These are phyloP conservation scores for Xylaria intraflava DNA, from an alignment of 495 filamentous ascomycete species.

Conservation along the genomic window DNA sequence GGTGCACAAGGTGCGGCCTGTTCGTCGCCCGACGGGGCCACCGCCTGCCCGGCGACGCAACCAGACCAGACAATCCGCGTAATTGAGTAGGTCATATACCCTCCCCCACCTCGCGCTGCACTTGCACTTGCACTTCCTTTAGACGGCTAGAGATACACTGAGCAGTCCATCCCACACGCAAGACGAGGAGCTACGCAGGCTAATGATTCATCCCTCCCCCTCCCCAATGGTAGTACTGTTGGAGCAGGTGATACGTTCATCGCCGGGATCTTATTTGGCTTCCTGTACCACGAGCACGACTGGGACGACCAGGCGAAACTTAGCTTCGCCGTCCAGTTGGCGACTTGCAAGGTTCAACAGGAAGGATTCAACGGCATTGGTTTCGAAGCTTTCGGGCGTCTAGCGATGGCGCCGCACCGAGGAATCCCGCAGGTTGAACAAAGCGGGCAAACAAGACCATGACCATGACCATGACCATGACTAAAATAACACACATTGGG, in stretches of 20 bases:
- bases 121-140: neutral
- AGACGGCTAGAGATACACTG: neutral
- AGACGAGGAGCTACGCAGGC: slow-evolving; percentile 8
- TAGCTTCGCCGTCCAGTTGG: slow-evolving; percentile 57
- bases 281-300: slow-evolving; percentile 44
- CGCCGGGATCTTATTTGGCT: slow-evolving; percentile 60
- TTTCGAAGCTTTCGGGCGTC: slow-evolving; percentile 18
- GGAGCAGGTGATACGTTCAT: slow-evolving; percentile 73
- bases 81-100: slow-evolving; percentile 53
- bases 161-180: slow-evolving; percentile 2
- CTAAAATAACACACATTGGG: neutral
- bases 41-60: slow-evolving; percentile 40
- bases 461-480: neutral
- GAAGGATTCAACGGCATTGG: slow-evolving; percentile 58
- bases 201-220: too few relatives aligned
- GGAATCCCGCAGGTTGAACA: slow-evolving; percentile 5
- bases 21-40: slow-evolving; percentile 30
- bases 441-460: neutral
- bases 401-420: slow-evolving; percentile 19
- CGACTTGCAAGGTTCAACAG: slow-evolving; percentile 59
- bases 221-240: slow-evolving; percentile 47
- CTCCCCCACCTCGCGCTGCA: neutral
- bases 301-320: slow-evolving; percentile 50
- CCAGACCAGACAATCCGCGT: slow-evolving; percentile 35
- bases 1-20: slow-evolving; percentile 53